Evolutionary conservation across 768 basidiomycete genomes (phyloP).

Genomic region (Wakefieldia striispora): DNA sequence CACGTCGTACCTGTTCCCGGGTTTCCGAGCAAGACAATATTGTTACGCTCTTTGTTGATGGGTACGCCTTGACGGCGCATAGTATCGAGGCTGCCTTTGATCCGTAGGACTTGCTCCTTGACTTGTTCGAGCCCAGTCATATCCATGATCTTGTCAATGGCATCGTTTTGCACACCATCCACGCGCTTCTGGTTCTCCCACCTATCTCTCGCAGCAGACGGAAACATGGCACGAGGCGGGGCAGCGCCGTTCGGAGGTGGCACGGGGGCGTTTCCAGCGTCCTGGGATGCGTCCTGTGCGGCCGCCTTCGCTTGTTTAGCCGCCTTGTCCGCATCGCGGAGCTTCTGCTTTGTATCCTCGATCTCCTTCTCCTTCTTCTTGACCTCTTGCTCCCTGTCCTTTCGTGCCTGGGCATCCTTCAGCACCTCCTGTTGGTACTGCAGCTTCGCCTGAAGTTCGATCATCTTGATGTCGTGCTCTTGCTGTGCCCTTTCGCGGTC

Average conservation of each 20-base stretch:
- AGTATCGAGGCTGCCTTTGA: slow-evolving; percentile 58
- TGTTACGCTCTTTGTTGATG: slow-evolving; percentile 55
- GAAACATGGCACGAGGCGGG: slow-evolving; percentile 14
- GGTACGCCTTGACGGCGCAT: slow-evolving; percentile 52
- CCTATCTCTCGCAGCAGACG: slow-evolving; percentile 41
- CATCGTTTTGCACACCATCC: slow-evolving; percentile 48
- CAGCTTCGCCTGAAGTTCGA: slow-evolving; percentile 42
- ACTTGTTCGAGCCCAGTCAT: slow-evolving; percentile 70
- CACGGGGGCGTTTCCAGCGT: background rate
- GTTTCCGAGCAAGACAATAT: slow-evolving; percentile 63
- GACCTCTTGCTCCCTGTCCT: slow-evolving; percentile 42
- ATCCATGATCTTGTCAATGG: slow-evolving; percentile 66
- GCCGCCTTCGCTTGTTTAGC: slow-evolving; percentile 11
- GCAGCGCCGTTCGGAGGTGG: background rate
- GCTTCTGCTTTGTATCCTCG: slow-evolving; percentile 29
- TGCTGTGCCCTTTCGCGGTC: slow-evolving; percentile 44
- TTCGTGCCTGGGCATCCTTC: slow-evolving; percentile 40
- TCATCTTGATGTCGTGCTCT: slow-evolving; percentile 42
- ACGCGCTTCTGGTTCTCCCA: slow-evolving; percentile 60
- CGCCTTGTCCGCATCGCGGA: slow-evolving; percentile 8
- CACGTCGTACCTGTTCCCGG: slow-evolving; percentile 62
- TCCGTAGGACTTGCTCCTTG: slow-evolving; percentile 55
- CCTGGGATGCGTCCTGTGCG: slow-evolving; percentile 1
- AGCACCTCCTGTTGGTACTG: slow-evolving; percentile 27
- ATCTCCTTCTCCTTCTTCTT: slow-evolving; percentile 46